phyloP scores from a whole-genome alignment of 129 eudicot genomes.

The Heracleum sosnowskyi region DNA sequence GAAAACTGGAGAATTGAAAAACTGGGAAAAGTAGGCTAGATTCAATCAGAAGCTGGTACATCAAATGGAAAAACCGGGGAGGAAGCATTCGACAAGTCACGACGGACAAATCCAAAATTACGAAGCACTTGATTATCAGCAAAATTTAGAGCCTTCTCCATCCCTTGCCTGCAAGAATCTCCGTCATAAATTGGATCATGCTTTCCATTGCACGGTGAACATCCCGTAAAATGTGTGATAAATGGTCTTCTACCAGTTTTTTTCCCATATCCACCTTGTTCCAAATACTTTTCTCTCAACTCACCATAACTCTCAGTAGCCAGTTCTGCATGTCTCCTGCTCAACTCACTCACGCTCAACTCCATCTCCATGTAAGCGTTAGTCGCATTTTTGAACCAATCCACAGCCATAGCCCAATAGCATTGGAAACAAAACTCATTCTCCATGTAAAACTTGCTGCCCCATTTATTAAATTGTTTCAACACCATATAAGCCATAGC shows the following conservation, averaged over 20 bases:
- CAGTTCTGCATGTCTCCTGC: background rate
- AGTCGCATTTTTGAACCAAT: background rate
- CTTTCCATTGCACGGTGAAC: background rate
- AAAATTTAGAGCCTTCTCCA: background rate
- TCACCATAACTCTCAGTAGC: background rate
- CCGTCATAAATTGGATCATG: background rate
- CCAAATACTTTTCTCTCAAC: background rate
- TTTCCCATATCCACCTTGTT: background rate
- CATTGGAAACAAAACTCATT: slow-evolving; percentile 1
- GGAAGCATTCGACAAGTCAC: background rate
- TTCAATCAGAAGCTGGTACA: no score
- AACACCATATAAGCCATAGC: background rate
- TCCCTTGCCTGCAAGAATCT: background rate
- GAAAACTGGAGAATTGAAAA: no score
- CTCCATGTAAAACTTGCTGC: background rate
- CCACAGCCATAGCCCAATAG: slow-evolving; percentile 2
- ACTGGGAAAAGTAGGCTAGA: no score
- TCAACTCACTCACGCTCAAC: background rate
- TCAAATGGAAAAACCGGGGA: background rate
- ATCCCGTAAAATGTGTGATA: background rate
- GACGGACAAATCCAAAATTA: background rate
- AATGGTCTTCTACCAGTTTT: background rate
- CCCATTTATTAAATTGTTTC: slow-evolving; percentile 1
- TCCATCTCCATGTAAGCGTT: background rate
- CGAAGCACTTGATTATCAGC: background rate